Base-by-base conservation (phyloP, 208 protist species). In the Tritrichomonas foetus region DNA sequence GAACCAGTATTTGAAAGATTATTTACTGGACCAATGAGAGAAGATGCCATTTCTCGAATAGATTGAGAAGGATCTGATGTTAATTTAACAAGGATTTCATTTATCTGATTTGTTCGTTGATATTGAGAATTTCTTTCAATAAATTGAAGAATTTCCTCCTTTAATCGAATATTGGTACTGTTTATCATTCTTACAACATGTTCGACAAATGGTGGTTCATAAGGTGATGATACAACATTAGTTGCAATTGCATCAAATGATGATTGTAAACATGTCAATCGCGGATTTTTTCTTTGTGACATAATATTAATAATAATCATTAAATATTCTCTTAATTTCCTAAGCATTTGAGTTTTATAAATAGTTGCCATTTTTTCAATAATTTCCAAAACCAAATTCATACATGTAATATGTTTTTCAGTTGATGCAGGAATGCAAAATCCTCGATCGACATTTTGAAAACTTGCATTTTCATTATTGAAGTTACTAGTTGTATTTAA, bases 271-370 rank as follows among this genome's bases (percentile, higher is more conserved):
- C n/a, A 57, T 39, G 78, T 53, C 53, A 89, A 39, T n/a, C 78
- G 41, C 3, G 41, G 25, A 33, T 89, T 25, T 27, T 36, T 25
- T 39, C 44, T 89, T 57, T 89, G 41, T 57, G 25, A 47, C 41
- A 89, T 39, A 14, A 47, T 14, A 57, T 89, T 89, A n/a, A 89
- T 53, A 16, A 89, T 20, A 53, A 33, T 20, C 20, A 22, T 53
- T 22, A 89, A 33, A 57, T 89, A 89, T 89, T 89, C 78, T 57
- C 78, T 41, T 57, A 89, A 39, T 57, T 49, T 53, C 20, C 47
- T 13, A 0, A 27, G 30, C 9, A 89, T 11, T 61, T 89, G 78
- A 16, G 78, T 39, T 36, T 89, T 89, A 27, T 57, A 89, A 33
- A 27, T 89, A 16, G 14, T 8, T 27, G 78, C 78, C 0, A 89